These are phyloP conservation scores for Lyophyllum atratum DNA, from an alignment of 768 basidiomycete species.

Conservation along the genomic window DNA sequence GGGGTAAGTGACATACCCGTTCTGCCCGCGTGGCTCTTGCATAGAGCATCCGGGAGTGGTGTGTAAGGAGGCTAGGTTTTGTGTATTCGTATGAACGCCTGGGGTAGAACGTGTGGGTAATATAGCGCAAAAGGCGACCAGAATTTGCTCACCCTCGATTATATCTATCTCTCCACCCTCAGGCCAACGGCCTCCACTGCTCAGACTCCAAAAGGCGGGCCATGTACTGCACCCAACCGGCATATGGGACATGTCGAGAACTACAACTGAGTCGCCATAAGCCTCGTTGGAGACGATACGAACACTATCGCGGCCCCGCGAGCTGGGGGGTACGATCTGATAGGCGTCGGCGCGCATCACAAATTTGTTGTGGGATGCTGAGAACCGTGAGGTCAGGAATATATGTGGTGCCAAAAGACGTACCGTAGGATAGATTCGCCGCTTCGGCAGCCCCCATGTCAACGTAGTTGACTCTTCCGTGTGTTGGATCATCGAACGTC, in stretches of 20 bases:
- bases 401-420: constrained; percentile 7
- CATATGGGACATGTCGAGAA: constrained; percentile 62
- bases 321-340: constrained; percentile 33
- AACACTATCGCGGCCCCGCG: constrained; percentile 58
- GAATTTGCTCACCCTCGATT: constrained; percentile 46
- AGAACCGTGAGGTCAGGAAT: not conserved
- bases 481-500: constrained; percentile 58
- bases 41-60: constrained; percentile 52
- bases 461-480: constrained; percentile 65
- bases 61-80: constrained; percentile 57
- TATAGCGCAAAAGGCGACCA: not conserved
- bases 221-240: constrained; percentile 60
- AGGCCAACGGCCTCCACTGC: constrained; percentile 56
- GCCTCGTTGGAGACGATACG: constrained; percentile 49
- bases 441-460: constrained; percentile 40
- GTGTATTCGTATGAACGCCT: constrained; percentile 51
- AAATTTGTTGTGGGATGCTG: constrained; percentile 46
- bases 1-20: constrained; percentile 40
- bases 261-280: constrained; percentile 46
- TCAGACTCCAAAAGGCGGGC: constrained; percentile 68
- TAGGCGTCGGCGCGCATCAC: constrained; percentile 57
- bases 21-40: constrained; percentile 39
- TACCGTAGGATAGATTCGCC: constrained; percentile 50
- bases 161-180: constrained; percentile 63
- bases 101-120: not conserved